Conservation (phyloP, 495 filamentous ascomycete genomes). For the Rostrohypoxylon terebratum region DNA sequence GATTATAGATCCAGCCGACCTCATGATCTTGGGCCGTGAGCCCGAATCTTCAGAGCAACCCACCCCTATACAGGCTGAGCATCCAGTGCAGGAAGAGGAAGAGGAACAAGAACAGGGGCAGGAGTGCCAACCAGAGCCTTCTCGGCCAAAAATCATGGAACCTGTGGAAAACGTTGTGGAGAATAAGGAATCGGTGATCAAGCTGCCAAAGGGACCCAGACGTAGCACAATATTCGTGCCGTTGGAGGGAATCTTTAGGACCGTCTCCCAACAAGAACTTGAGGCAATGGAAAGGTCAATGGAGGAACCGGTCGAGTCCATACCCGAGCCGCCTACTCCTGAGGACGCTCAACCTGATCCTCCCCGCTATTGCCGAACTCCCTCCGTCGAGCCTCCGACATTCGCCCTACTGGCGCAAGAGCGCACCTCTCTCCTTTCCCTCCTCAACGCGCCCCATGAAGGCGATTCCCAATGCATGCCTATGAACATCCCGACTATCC, state of each 20-base stretch:
- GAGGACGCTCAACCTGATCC: constrained; percentile 33
- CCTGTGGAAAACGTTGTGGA: constrained; percentile 27
- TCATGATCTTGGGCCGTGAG: constrained; percentile 56
- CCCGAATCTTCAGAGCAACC: constrained; percentile 12
- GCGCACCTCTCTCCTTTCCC: constrained; percentile 65
- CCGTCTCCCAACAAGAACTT: constrained; percentile 60
- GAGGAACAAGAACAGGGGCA: background rate
- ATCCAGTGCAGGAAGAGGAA: background rate
- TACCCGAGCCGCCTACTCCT: constrained; percentile 47
- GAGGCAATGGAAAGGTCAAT: constrained; percentile 49
- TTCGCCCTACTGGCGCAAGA: constrained; percentile 57
- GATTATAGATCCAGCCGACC: constrained; percentile 57
- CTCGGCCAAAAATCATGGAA: constrained; percentile 8
- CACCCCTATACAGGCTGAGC: background rate
- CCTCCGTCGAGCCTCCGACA: constrained; percentile 64
- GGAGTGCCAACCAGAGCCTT: background rate
- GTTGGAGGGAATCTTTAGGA: constrained; percentile 64
- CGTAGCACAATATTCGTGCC: constrained; percentile 61
- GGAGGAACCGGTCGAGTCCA: constrained; percentile 38
- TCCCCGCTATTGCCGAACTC: constrained; percentile 56
- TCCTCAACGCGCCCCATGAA: constrained; percentile 63
- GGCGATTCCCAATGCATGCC: constrained; percentile 40
- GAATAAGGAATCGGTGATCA: constrained; percentile 50
- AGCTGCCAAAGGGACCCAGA: constrained; percentile 47
- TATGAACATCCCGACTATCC: constrained; percentile 55